Evolutionary conservation across 345 rosid species (phyloP).

Genomic region (Citrus maxima): DNA sequence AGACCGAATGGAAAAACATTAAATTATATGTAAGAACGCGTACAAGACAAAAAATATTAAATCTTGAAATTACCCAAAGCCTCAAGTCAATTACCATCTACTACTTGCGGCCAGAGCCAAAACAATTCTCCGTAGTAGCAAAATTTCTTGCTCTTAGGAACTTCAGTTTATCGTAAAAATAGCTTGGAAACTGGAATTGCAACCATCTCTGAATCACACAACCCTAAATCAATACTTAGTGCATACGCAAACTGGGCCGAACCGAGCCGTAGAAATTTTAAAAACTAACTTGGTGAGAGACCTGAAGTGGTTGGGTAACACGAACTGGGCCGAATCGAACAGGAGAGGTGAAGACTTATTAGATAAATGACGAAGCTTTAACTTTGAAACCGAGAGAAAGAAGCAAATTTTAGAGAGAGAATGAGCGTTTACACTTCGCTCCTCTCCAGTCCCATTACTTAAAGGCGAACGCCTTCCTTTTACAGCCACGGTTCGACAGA

Average conservation of each 20-base stretch:
- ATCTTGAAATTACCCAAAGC: not conserved
- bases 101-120: not conserved
- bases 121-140: not conserved
- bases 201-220: not conserved
- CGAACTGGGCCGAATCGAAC: not conserved
- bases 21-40: not conserved
- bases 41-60: not conserved
- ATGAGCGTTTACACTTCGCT: not conserved
- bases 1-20: not conserved
- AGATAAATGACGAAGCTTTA: not conserved
- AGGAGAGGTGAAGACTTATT: not conserved
- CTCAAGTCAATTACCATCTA: constrained; percentile 11
- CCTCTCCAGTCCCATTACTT: not conserved
- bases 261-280: not conserved
- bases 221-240: not conserved
- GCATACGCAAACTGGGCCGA: not conserved
- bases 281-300: not conserved
- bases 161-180: not conserved
- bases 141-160: not conserved
- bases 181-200: not conserved
- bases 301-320: not conserved
- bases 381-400: not conserved
- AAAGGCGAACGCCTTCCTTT: not conserved
- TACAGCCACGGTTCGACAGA: not conserved
- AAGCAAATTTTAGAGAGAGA: not conserved